Evolutionary conservation across 352 stramenopile species (phyloP).

Genomic region (Pythium guiyangense): DNA sequence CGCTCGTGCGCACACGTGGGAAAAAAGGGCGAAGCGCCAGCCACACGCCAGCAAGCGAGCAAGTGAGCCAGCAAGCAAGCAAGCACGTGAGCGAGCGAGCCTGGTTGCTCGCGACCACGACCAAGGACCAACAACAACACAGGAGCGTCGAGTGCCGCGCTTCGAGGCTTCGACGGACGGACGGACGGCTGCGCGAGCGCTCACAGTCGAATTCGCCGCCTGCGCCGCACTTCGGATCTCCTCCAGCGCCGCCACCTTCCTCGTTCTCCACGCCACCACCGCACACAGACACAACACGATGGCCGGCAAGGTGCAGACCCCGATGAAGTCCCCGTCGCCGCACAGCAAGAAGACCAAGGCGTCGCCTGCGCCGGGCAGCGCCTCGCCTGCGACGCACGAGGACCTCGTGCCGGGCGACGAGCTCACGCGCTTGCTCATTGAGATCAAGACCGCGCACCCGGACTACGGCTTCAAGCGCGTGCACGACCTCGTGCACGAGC

Average conservation of each 20-base stretch:
- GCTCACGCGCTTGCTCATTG: slow-evolving; percentile 27
- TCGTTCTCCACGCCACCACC: too few relatives aligned
- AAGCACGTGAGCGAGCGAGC: too few relatives aligned
- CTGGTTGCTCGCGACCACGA: too few relatives aligned
- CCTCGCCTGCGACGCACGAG: slow-evolving; percentile 8
- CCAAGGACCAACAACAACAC: too few relatives aligned
- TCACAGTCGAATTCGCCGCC: slow-evolving; percentile 1
- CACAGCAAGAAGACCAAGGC: slow-evolving; percentile 7
- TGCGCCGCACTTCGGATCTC: background rate
- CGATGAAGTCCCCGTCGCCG: slow-evolving; percentile 11
- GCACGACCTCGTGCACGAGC: slow-evolving; percentile 21
- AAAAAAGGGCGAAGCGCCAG: background rate
- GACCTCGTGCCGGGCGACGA: slow-evolving; percentile 22
- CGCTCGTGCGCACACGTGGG: background rate
- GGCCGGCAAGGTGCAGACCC: slow-evolving; percentile 3
- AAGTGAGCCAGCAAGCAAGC: background rate
- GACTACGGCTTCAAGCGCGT: slow-evolving; percentile 34
- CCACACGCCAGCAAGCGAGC: slow-evolving; percentile 2
- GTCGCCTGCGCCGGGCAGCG: slow-evolving; percentile 1
- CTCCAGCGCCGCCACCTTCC: background rate
- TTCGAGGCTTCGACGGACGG: too few relatives aligned
- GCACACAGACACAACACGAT: background rate
- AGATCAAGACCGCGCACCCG: slow-evolving; percentile 37
- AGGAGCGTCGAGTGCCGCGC: background rate
- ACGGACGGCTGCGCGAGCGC: background rate